Conservation (phyloP, 2,329 filamentous ascomycete genomes). For the Arachnomyces sp. region DNA sequence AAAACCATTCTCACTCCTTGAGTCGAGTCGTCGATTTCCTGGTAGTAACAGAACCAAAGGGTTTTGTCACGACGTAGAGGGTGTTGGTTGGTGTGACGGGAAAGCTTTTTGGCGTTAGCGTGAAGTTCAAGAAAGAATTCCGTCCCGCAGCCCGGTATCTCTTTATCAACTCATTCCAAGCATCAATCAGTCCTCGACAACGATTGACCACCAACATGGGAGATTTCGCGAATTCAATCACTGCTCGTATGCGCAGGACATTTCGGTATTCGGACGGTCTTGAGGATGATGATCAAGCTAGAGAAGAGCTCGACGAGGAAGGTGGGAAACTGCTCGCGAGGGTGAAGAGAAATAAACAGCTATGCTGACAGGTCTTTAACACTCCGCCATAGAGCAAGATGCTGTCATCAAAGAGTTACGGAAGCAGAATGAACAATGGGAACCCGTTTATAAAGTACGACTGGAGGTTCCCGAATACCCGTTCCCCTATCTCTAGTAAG, state of each 20-base stretch:
- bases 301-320: constrained; percentile 66
- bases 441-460: constrained; percentile 34
- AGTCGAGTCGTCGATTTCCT: no score
- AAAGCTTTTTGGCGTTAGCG: no score
- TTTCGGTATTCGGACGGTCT: constrained; percentile 65
- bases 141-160: no score
- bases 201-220: constrained; percentile 28
- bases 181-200: no score
- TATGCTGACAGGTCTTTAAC: constrained; percentile 5
- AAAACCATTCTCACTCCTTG: no score
- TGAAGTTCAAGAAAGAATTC: no score
- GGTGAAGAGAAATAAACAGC: not conserved
- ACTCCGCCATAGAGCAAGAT: constrained; percentile 31
- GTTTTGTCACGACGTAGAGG: no score
- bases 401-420: constrained; percentile 30
- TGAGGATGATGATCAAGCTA: constrained; percentile 42
- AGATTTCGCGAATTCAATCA: constrained; percentile 15
- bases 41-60: no score
- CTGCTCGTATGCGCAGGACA: constrained; percentile 62
- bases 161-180: no score
- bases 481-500: not conserved
- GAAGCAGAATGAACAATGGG: constrained; percentile 29
- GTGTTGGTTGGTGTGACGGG: no score
- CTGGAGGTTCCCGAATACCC: constrained; percentile 1
- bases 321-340: constrained; percentile 36